phyloP scores from a whole-genome alignment of 2,329 filamentous ascomycete genomes.

The Fusarium anthophilum region DNA sequence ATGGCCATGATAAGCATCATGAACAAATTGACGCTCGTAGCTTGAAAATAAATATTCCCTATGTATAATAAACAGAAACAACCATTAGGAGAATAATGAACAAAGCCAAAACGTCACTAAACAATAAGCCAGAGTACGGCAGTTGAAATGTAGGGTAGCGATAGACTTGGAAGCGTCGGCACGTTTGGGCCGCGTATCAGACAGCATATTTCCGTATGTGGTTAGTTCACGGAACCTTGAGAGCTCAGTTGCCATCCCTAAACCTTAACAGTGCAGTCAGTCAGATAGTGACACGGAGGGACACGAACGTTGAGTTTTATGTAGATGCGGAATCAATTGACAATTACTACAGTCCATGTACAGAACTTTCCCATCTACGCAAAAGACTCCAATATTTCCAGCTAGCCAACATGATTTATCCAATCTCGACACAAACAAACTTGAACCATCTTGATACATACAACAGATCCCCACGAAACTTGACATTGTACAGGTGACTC shows the following conservation, averaged over 20 bases:
- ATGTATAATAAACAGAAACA: neutral
- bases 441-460: slow-evolving; percentile 43
- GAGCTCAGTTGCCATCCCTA: neutral
- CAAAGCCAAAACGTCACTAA: neutral
- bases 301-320: neutral
- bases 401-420: slow-evolving; percentile 46
- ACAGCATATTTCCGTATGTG: neutral
- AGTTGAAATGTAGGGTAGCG: neutral
- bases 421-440: slow-evolving; percentile 45
- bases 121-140: neutral
- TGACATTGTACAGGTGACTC: slow-evolving; percentile 36
- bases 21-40: neutral
- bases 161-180: neutral
- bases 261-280: neutral
- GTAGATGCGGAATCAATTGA: slow-evolving; percentile 45
- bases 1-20: neutral
- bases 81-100: neutral
- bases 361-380: slow-evolving; percentile 55
- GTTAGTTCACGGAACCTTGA: neutral
- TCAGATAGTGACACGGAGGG: neutral
- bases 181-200: neutral
- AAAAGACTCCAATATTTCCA: slow-evolving; percentile 51
- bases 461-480: slow-evolving; percentile 27
- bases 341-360: slow-evolving; percentile 53
- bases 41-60: neutral